Evolutionary conservation across 2,329 filamentous ascomycete species (phyloP).

Genomic region (Coleophoma crateriformis): DNA sequence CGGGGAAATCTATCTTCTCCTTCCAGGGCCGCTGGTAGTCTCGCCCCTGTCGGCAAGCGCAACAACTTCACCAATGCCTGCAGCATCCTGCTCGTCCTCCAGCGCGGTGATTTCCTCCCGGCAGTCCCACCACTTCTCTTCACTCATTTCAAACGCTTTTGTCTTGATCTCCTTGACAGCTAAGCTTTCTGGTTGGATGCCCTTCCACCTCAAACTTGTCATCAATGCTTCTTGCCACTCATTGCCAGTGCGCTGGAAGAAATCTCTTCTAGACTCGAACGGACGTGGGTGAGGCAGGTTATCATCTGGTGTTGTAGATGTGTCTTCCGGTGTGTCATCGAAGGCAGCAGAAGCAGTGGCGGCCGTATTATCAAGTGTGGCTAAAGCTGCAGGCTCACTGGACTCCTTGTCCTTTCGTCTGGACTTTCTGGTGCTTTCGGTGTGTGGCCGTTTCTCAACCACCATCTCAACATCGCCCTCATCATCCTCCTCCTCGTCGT

Average conservation of each 20-base stretch:
- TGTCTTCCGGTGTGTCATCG: constrained; percentile 39
- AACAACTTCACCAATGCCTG: constrained; percentile 63
- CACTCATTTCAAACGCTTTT: constrained; percentile 81
- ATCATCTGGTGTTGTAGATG: constrained; percentile 18
- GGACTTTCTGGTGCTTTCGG: constrained; percentile 43
- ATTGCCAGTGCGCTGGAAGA: constrained; percentile 80
- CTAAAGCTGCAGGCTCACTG: constrained; percentile 35
- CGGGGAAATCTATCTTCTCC: constrained; percentile 15
- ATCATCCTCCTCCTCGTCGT: constrained; percentile 42
- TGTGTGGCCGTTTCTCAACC: constrained; percentile 26
- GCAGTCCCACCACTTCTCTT: constrained; percentile 98
- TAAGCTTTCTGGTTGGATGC: constrained; percentile 60
- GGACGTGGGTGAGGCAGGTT: constrained; percentile 28
- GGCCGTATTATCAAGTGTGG: constrained; percentile 22
- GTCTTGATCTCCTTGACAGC: constrained; percentile 89
- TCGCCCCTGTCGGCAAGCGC: constrained; percentile 63
- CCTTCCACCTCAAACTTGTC: constrained; percentile 65
- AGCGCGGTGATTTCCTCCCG: constrained; percentile 86
- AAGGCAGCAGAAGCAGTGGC: constrained; percentile 43
- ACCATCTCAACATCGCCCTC: constrained; percentile 39
- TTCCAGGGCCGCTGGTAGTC: constrained; percentile 26
- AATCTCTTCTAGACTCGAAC: constrained; percentile 87
- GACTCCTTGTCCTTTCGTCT: constrained; percentile 49
- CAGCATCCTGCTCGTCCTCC: constrained; percentile 94
- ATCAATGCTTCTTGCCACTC: constrained; percentile 89